These are phyloP conservation scores for Rhexocercosporidium sp. DNA, from an alignment of 2,329 filamentous ascomycete genomes.

Conservation along the genomic window DNA sequence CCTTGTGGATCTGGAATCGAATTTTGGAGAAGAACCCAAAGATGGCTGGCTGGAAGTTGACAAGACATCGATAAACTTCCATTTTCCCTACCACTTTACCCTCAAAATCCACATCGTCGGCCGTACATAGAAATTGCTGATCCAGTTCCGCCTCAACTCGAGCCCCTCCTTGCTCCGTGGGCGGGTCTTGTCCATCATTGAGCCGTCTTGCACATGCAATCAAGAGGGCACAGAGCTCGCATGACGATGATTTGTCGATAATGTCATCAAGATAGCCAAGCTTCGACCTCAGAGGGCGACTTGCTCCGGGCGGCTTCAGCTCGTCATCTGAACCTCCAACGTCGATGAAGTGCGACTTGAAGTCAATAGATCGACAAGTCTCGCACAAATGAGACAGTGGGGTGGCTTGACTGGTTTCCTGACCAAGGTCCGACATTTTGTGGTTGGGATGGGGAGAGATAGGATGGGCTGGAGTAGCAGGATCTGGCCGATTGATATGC, in stretches of 20 bases:
- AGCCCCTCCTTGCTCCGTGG: background rate
- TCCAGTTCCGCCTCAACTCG: slow-evolving; percentile 3
- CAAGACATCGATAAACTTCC: background rate
- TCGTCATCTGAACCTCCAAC: background rate
- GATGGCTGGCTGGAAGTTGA: slow-evolving; percentile 10
- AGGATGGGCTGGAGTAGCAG: too few species aligned
- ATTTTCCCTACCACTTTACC: background rate
- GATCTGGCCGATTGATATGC: too few species aligned
- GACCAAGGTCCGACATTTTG: background rate
- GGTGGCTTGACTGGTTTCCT: background rate
- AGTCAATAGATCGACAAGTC: slow-evolving; percentile 1
- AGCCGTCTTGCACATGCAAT: slow-evolving; percentile 5
- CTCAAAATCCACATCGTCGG: background rate
- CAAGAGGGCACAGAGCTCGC: slow-evolving; percentile 1
- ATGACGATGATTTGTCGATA: background rate
- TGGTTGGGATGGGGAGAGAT: background rate
- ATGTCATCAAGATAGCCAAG: slow-evolving; percentile 5
- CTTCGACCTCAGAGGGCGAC: background rate
- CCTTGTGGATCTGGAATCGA: slow-evolving; percentile 9
- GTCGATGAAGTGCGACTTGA: slow-evolving; percentile 3
- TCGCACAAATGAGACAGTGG: slow-evolving; percentile 7
- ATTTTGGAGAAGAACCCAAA: slow-evolving; percentile 10
- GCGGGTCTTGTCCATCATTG: background rate
- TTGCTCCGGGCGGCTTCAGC: background rate
- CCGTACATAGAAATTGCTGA: background rate